Percentiles rank a stretch among this genome's conserved stretches.
Evolutionary conservation across 441 rosid species (phyloP).

Genomic region (Erodium moschatum): DNA sequence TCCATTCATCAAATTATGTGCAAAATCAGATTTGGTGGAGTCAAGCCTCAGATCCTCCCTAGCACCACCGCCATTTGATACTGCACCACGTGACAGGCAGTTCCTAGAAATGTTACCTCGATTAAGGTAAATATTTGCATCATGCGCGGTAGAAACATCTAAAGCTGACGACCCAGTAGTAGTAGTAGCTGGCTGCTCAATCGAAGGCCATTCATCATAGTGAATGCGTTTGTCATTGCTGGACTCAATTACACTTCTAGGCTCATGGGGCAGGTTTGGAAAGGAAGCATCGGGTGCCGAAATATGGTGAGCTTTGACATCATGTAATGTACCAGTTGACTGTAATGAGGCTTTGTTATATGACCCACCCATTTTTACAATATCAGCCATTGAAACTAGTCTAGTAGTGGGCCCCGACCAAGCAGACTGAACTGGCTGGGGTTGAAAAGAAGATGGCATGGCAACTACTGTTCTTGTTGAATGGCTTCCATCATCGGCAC

Average conservation of each 20-base stretch:
- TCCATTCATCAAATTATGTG: constrained; percentile 3
- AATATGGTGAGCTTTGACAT: constrained; percentile 17
- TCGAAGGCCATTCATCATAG: constrained; percentile 26
- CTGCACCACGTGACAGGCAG: constrained; percentile 20
- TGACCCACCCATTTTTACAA: constrained; percentile 32
- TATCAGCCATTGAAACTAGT: constrained; percentile 35
- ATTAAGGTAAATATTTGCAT: constrained; percentile 16
- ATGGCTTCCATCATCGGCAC: constrained; percentile 29
- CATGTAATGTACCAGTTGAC: constrained; percentile 17
- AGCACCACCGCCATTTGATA: constrained; percentile 21
- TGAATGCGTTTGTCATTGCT: constrained; percentile 18
- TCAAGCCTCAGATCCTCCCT: constrained; percentile 16
- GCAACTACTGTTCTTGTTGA: constrained; percentile 24
- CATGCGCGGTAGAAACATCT: constrained; percentile 14
- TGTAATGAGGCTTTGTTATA: constrained; percentile 20
- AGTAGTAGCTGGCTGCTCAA: constrained; percentile 21
- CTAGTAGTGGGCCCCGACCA: constrained; percentile 25
- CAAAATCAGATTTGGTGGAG: constrained; percentile 16
- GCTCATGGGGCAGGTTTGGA: too few relatives aligned
- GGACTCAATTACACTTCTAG: not conserved
- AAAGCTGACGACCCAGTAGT: constrained; percentile 17
- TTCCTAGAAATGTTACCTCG: constrained; percentile 19
- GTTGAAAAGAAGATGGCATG: constrained; percentile 16
- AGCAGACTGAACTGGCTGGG: constrained; percentile 23
- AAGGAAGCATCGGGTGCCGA: too few relatives aligned